Conservation (phyloP, 2,329 filamentous ascomycete species). For the Bipolaris victoriae region DNA sequence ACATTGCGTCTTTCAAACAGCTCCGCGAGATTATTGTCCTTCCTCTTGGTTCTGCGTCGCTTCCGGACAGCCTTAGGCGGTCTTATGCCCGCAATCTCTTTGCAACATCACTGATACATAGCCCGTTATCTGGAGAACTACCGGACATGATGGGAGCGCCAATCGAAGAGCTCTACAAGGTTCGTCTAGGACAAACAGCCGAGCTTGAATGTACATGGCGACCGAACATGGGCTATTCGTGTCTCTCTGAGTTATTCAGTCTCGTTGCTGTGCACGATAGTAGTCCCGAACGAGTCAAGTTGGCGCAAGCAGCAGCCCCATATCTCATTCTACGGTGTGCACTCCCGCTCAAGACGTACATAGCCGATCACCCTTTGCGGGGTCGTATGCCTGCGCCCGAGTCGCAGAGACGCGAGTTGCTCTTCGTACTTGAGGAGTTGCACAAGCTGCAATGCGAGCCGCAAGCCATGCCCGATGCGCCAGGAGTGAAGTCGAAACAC, state of each 20-base stretch:
- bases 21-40: slow-evolving; percentile 77
- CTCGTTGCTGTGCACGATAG: slow-evolving; percentile 61
- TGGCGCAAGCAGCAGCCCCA: slow-evolving; percentile 78
- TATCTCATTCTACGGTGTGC: slow-evolving; percentile 83
- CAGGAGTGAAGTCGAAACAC: slow-evolving; percentile 33
- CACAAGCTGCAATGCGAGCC: slow-evolving; percentile 72
- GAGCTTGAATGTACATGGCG: slow-evolving; percentile 69
- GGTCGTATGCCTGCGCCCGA: slow-evolving; percentile 88
- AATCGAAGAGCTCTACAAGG: slow-evolving; percentile 66
- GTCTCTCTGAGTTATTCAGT: slow-evolving; percentile 72
- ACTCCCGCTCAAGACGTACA: slow-evolving; percentile 80
- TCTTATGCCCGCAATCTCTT: slow-evolving; percentile 80
- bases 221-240: slow-evolving; percentile 76
- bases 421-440: slow-evolving; percentile 72
- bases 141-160: slow-evolving; percentile 58
- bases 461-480: slow-evolving; percentile 66
- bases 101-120: slow-evolving; percentile 79
- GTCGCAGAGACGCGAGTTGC: slow-evolving; percentile 77
- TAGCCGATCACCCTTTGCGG: slow-evolving; percentile 86
- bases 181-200: slow-evolving; percentile 74
- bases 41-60: slow-evolving; percentile 67
- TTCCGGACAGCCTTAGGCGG: slow-evolving; percentile 71
- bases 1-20: slow-evolving; percentile 74
- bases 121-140: slow-evolving; percentile 67
- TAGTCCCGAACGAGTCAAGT: slow-evolving; percentile 57